Base-by-base conservation (phyloP, 2,329 filamentous ascomycete genomes). In the Ophiocordyceps robertsii region DNA sequence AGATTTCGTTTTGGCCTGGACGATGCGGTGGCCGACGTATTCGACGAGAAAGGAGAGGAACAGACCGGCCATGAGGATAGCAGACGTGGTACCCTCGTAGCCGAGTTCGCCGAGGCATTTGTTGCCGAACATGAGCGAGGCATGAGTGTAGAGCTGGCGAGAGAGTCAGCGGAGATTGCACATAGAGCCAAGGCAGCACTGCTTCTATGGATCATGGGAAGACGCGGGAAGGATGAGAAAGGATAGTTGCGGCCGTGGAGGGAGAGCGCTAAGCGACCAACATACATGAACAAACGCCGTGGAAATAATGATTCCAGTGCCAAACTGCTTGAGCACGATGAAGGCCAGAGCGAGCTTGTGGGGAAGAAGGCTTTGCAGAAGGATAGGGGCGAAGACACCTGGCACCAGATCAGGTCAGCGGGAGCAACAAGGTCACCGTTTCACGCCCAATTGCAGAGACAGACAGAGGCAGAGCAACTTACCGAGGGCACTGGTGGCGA, bases 41-140 rank as follows among this genome's bases (percentile, higher is more conserved):
- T 89, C 84, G 31, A 85, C 68, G 2, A 84, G 51, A 58, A 87
- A 88, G 0, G 83, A 80, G 3, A 87, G 49, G 57, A 87, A 82
- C 1, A 86, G 62, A 0, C 84, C 84, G 0, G 77, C 83, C 76
- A 88, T 82, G 38, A 83, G 70, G 35, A 89, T 75, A 2, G 82
- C 77, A 0, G 81, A 73, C 0, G 82, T 75, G 0, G 79, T 84
- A 4, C 67, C 73, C 58, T 89, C 84, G 51, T 84, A 89, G 6
- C 64, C 55, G 3, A 88, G 61, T 8, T 70, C 68, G 4, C 79
- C 77, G 12, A 89, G 61, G 51, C 84, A 89, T 40, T 77, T 63
- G 49, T 83, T 86, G 17, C 57, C 63, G 51, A 89, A 87, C 78
- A 86, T 84, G 27, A 88, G 67, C 8, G 68, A 62, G 1, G 83